Conservation (phyloP, 441 rosid species). For the Kokia cookei region DNA sequence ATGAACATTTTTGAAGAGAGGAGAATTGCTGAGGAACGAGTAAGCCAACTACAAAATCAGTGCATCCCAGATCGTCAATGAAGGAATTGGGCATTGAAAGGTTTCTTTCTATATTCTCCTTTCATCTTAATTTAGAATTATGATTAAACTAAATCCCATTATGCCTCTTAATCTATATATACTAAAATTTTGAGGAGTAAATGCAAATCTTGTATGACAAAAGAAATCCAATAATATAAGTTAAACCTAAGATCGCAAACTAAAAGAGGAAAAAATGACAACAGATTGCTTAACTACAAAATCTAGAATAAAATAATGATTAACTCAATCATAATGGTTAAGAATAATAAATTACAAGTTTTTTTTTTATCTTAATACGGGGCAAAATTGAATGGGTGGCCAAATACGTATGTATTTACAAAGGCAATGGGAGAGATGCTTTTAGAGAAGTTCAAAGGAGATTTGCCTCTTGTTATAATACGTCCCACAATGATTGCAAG, state of each 20-base stretch:
- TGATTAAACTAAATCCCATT: not conserved
- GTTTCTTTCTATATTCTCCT: conserved; percentile 2
- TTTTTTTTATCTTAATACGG: conserved; percentile 6
- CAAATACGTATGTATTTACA: conserved; percentile 52
- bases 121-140: not conserved
- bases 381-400: conserved; percentile 57
- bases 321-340: not conserved
- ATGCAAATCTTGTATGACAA: no score
- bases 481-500: conserved; percentile 47
- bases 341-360: no score
- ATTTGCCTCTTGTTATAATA: conserved; percentile 29
- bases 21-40: conserved; percentile 10
- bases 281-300: not conserved
- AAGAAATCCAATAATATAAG: not conserved
- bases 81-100: conserved; percentile 39
- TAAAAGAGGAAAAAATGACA: no score
- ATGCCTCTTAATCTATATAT: no score
- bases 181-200: no score
- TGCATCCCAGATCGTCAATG: conserved; percentile 24
- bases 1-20: conserved; percentile 26
- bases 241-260: not conserved
- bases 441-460: conserved; percentile 16
- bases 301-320: not conserved
- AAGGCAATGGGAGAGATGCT: conserved; percentile 70
- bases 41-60: conserved; percentile 15